Conservation (phyloP, 176 grass and related monocot genomes). For the maize (Zea mays) region Zm-B73-REFERENCE-NAM-5.0 NC_050101.1:95204501-95205000, state of each 20-base stretch:
- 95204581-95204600: too few relatives aligned
- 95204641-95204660: slow-evolving; percentile 46
- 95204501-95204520: not conserved
- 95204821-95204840: too few relatives aligned
- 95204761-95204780: too few relatives aligned
- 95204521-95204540: not conserved
- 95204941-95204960: slow-evolving; percentile 76
- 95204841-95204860: slow-evolving; percentile 61
- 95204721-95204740: not conserved
- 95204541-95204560: not conserved
- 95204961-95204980: slow-evolving; percentile 48
- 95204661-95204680: slow-evolving; percentile 61
- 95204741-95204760: too few relatives aligned
- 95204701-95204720: slow-evolving; percentile 68
- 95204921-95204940: slow-evolving; percentile 93
- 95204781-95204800: too few relatives aligned
- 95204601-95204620: not conserved
- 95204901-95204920: slow-evolving; percentile 83
- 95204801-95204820: too few relatives aligned
- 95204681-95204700: slow-evolving; percentile 74
- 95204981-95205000: not conserved
- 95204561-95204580: too few relatives aligned
- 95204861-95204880: slow-evolving; percentile 92
- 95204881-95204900: slow-evolving; percentile 84
- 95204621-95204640: not conserved